A percentile compares a stretch with the other conserved stretches of the same genome.
Conservation (phyloP, 306 rosid genomes). For the Fragaria nilgerrensis region DNA sequence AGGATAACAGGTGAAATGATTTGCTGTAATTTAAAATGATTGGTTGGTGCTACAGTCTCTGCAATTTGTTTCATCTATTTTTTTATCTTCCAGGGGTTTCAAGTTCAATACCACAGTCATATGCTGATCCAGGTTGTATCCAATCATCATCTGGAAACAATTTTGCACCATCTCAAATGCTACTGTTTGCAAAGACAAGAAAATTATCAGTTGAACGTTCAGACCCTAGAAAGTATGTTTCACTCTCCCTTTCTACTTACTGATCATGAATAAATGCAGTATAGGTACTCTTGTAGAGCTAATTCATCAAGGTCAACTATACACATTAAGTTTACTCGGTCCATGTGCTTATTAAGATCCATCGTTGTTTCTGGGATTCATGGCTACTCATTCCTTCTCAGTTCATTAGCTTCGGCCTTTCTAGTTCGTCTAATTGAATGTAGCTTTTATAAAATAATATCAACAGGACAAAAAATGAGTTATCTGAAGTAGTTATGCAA, state of each 20-base stretch:
- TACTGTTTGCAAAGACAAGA: slow-evolving; percentile 59
- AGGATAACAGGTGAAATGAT: slow-evolving; percentile 39
- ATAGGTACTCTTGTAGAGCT: not conserved
- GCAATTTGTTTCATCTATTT: slow-evolving; percentile 26
- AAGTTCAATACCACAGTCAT: slow-evolving; percentile 38
- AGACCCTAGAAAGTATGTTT: slow-evolving; percentile 63
- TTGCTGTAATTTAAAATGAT: slow-evolving; percentile 17
- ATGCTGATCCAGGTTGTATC: slow-evolving; percentile 43
- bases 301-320: not conserved
- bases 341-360: not conserved
- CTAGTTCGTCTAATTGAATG: not conserved
- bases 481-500: not conserved
- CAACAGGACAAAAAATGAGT: not conserved
- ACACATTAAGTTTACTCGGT: not conserved
- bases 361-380: not conserved
- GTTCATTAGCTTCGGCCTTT: not conserved
- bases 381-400: slow-evolving; percentile 6
- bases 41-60: slow-evolving; percentile 27
- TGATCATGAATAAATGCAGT: not conserved
- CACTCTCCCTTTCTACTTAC: slow-evolving; percentile 12
- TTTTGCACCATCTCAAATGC: slow-evolving; percentile 49
- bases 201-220: slow-evolving; percentile 53
- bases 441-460: not conserved
- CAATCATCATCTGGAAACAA: slow-evolving; percentile 49
- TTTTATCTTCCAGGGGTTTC: slow-evolving; percentile 55